A percentile compares a stretch with the other conserved stretches of the same genome.
These are phyloP conservation scores for Endoconidiophora laricicola DNA, from an alignment of 2,329 filamentous ascomycete genomes.

Conservation along the genomic window DNA sequence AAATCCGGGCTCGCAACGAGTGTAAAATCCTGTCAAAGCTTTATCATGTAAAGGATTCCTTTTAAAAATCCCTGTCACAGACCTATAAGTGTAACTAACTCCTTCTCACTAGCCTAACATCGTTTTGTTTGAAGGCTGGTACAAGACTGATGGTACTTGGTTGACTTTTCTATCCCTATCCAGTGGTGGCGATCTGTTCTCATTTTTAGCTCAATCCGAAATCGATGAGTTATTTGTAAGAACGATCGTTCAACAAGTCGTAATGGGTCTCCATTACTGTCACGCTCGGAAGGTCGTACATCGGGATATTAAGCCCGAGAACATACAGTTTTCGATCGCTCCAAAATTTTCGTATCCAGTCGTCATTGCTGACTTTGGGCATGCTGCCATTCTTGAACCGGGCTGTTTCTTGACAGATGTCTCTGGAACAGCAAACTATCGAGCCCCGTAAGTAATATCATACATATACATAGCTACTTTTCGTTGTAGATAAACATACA, in stretches of 20 bases:
- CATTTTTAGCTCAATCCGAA: slow-evolving; percentile 22
- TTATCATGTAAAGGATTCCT: slow-evolving; percentile 29
- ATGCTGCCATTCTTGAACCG: slow-evolving; percentile 26
- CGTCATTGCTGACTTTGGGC: slow-evolving; percentile 36
- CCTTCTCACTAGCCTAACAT: slow-evolving; percentile 7
- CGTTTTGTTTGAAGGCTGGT: slow-evolving; percentile 2
- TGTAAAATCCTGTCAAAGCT: slow-evolving; percentile 33
- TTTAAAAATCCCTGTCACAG: neutral
- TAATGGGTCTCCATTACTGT: slow-evolving; percentile 29
- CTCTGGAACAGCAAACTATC: slow-evolving; percentile 30
- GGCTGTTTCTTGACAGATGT: slow-evolving; percentile 26
- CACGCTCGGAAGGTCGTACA: slow-evolving; percentile 34
- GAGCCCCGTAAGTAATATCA: slow-evolving; percentile 30
- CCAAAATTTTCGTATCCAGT: slow-evolving; percentile 28
- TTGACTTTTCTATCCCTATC: slow-evolving; percentile 43
- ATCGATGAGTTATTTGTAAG: slow-evolving; percentile 6
- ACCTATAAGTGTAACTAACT: neutral
- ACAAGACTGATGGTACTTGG: slow-evolving; percentile 14
- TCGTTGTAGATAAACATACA: neutral
- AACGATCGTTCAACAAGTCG: slow-evolving; percentile 30
- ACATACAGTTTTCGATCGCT: slow-evolving; percentile 32
- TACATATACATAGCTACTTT: neutral
- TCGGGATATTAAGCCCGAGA: slow-evolving; percentile 38
- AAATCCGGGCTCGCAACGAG: slow-evolving; percentile 14
- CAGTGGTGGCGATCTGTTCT: slow-evolving; percentile 36